Evolutionary conservation across 192 early-diverging fungal species (phyloP).

Genomic region (Diversispora eburnea): DNA sequence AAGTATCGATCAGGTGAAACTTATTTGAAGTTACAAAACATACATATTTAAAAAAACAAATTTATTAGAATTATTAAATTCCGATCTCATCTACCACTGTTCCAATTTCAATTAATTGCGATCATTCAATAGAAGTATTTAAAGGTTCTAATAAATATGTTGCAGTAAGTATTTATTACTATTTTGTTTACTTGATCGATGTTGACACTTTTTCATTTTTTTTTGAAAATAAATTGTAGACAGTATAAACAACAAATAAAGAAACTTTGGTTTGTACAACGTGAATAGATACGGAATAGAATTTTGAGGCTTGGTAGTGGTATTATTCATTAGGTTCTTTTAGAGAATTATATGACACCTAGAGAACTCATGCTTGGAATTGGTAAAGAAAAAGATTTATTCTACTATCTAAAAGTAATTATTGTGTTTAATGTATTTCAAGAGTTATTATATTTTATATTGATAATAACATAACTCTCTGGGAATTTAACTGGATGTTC

Average conservation of each 20-base stretch:
- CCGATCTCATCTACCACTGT: conserved; percentile 91
- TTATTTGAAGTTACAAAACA: conserved; percentile 88
- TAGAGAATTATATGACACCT: conserved; percentile 98
- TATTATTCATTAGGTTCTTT: conserved; percentile 98
- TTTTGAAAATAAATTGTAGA: not conserved
- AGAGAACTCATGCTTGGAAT: conserved; percentile 98
- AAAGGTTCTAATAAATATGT: conserved; percentile 82
- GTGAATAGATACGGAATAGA: conserved; percentile 91
- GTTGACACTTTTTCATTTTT: not conserved
- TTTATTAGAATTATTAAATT: not conserved
- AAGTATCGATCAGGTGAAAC: conserved; percentile 78
- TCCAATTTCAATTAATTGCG: conserved; percentile 96
- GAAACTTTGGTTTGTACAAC: conserved; percentile 93
- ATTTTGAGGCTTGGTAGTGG: conserved; percentile 96
- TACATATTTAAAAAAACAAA: too few relatives aligned
- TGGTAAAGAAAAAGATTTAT: conserved; percentile 31
- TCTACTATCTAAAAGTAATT: too few relatives aligned
- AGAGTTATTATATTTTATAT: too few relatives aligned
- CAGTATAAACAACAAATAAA: conserved; percentile 59
- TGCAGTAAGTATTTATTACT: conserved; percentile 52
- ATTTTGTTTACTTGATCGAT: not conserved
- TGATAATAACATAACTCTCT: not conserved
- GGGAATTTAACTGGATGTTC: conserved; percentile 68
- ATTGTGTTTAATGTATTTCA: too few relatives aligned
- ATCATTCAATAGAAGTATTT: conserved; percentile 96